phyloP scores from a whole-genome alignment of 208 protist species.

The Leishmania martiniquensis region DNA sequence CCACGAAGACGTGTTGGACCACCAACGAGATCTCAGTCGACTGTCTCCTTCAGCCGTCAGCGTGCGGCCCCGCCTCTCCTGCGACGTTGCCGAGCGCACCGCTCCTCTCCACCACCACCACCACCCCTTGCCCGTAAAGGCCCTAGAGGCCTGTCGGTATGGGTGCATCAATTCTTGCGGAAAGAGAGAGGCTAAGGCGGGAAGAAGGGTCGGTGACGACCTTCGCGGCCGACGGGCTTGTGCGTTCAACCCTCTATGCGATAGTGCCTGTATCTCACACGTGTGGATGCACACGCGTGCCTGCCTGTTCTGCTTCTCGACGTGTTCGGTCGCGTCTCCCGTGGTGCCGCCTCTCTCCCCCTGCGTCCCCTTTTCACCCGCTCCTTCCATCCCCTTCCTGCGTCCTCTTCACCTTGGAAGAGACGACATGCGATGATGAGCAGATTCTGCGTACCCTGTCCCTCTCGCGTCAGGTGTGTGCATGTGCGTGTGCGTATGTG shows the following conservation, averaged over 20 bases:
- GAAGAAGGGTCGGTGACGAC: neutral
- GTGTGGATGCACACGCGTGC: neutral
- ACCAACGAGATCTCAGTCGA: neutral
- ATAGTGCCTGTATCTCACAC: neutral
- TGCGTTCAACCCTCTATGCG: neutral
- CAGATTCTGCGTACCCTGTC: neutral
- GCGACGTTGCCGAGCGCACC: neutral
- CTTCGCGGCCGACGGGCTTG: neutral
- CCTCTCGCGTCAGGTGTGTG: neutral
- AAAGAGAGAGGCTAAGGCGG: neutral
- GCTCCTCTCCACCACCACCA: neutral
- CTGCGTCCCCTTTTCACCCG: neutral
- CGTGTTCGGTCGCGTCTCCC: neutral
- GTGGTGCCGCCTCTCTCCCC: neutral
- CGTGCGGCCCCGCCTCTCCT: neutral
- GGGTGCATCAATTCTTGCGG: neutral
- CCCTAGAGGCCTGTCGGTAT: neutral
- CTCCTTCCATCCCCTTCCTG: neutral
- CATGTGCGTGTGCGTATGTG: neutral
- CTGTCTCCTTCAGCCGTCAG: neutral
- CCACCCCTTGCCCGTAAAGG: neutral
- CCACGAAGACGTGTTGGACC: neutral
- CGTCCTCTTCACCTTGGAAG: neutral
- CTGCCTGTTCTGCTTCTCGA: neutral
- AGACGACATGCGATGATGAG: conserved; percentile 17